Evolutionary conservation across 768 basidiomycete species (phyloP), one percentile per base, ranked within the genome.

Genomic region (Daedaleopsis nitida): DNA sequence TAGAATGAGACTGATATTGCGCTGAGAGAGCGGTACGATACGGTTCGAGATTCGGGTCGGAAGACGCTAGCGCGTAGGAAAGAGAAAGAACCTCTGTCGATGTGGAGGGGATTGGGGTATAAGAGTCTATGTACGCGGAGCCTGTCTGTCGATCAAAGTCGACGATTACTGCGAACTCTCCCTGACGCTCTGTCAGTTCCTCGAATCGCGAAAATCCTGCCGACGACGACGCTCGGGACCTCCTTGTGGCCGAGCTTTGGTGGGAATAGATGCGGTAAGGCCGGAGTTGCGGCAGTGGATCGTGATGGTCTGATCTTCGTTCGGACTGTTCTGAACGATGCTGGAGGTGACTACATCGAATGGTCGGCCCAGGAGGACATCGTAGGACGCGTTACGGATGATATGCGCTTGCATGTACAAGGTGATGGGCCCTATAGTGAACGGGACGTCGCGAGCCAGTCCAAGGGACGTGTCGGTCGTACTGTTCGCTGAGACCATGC

Each of bases 131-230:
- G 44, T 14, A 19, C 19, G n/a, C 19, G 44, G 17, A 17, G 12
- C 12, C 19, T 23, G 23, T 35, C 12, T 45, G 14, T 9, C 19
- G 12, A 21, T 57, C 24, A 44, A 8, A 27, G 4, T 58, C 49
- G 19, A 58, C 38, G 23, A 52, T 35, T 5, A 52, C n/a, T 17
- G 57, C 38, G 48, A 49, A 32, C 16, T 58, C 49, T 58, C 50
- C 57, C 50, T 58, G 48, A 58, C 47, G 17, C 6, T 43, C 9
- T 7, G 11, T 58, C 57, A 58, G 45, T 34, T 57, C 56, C 13
- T 57, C 56, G 56, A 57, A 48, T 21, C 23, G n/a, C 43, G 9
- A 45, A 57, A 57, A 57, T 48, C 27, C 38, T 35, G n/a, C 12
- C 9, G 44, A 17, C 44, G 44, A 7, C n/a, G 9, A 6, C 17